phyloP scores from a whole-genome alignment of 2,329 filamentous ascomycete species.

The Herpotrichia juniperi region DNA sequence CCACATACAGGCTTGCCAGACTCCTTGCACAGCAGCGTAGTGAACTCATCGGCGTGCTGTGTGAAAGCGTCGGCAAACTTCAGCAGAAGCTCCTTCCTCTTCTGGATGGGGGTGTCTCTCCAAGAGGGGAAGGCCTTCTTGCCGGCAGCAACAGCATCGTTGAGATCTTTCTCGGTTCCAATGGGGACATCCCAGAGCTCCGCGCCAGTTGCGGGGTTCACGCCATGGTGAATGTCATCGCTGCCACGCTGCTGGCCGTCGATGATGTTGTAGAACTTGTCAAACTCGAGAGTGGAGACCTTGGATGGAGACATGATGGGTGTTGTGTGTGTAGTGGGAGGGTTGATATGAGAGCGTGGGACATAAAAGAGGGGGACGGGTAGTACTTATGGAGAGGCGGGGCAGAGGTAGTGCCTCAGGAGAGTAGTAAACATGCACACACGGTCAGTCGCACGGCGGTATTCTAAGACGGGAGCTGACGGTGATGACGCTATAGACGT shows the following conservation, averaged over 20 bases:
- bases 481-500: not conserved
- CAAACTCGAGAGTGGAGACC: slow-evolving; percentile 45
- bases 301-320: slow-evolving; percentile 54
- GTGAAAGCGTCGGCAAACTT: slow-evolving; percentile 33
- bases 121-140: slow-evolving; percentile 56
- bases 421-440: not conserved
- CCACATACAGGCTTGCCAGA: slow-evolving; percentile 42
- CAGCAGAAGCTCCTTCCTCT: slow-evolving; percentile 39
- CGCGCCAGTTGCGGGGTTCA: slow-evolving; percentile 59
- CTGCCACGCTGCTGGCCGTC: slow-evolving; percentile 56
- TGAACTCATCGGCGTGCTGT: slow-evolving; percentile 37
- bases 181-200: slow-evolving; percentile 59
- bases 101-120: slow-evolving; percentile 42
- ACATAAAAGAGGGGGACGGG: not conserved
- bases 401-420: not conserved
- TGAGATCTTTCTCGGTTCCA: slow-evolving; percentile 55
- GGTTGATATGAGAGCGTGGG: not conserved
- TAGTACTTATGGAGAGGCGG: not conserved
- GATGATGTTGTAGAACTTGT: slow-evolving; percentile 60
- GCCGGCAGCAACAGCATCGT: slow-evolving; percentile 57
- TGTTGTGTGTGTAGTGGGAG: slow-evolving; percentile 1
- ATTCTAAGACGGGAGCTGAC: not conserved
- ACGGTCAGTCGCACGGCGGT: not conserved
- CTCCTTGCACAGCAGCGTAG: slow-evolving; percentile 41
- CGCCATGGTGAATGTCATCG: slow-evolving; percentile 49